A percentile compares a stretch with the other conserved stretches of the same genome.
Evolutionary conservation across 805 yeast species (phyloP).

Genomic region (Debaryomyces tyrocola): DNA sequence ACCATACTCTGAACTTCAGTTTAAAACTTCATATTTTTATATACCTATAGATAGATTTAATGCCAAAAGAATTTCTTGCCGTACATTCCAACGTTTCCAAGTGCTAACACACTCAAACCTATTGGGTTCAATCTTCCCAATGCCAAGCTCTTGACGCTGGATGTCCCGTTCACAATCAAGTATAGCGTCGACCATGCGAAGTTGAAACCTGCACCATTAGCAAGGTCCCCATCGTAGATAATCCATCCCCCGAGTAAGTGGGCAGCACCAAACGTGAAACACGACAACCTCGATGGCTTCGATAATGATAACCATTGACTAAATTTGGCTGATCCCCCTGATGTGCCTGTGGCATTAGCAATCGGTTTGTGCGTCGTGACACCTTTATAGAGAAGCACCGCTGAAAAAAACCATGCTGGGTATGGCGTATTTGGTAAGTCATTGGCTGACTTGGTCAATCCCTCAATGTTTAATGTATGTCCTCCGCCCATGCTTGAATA

Average conservation of each 20-base stretch:
- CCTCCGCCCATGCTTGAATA: no score
- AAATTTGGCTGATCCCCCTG: conserved; percentile 19
- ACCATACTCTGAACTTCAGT: neutral
- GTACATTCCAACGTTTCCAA: conserved; percentile 62
- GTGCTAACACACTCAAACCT: conserved; percentile 55
- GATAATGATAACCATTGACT: conserved; percentile 16
- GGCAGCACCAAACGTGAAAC: conserved; percentile 60
- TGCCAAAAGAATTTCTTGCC: conserved; percentile 67
- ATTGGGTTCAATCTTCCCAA: conserved; percentile 65
- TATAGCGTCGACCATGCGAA: conserved; percentile 82
- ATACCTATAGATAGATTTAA: neutral
- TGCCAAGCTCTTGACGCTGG: conserved; percentile 51
- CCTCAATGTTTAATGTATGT: no score
- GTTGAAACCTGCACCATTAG: conserved; percentile 77
- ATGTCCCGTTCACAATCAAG: conserved; percentile 65
- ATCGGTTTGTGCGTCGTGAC: conserved; percentile 12
- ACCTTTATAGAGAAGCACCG: conserved; percentile 16
- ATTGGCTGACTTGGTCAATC: conserved; percentile 1
- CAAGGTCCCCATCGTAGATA: conserved; percentile 71
- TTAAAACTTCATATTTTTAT: neutral
- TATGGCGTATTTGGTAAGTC: conserved; percentile 15
- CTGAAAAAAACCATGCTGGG: conserved; percentile 20
- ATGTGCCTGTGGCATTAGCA: conserved; percentile 10
- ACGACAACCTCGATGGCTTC: conserved; percentile 41
- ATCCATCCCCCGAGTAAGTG: conserved; percentile 70